Base-by-base conservation (phyloP, 2,329 filamentous ascomycete genomes). In the Alternaria conjuncta region DNA sequence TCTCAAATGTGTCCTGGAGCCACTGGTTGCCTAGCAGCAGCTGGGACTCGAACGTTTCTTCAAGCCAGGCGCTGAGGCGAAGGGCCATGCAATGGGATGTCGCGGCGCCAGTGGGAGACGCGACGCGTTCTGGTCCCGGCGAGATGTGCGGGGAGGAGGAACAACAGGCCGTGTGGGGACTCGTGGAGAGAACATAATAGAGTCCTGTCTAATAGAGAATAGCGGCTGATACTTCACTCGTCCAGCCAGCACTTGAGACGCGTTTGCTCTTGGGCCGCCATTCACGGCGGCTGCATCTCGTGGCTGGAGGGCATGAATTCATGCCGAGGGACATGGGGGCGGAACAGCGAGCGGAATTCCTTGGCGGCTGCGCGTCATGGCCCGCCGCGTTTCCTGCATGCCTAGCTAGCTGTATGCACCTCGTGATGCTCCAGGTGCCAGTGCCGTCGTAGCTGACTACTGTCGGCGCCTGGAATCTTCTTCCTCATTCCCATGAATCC, bases 21-120 rank as follows among this genome's bases (percentile, higher is more conserved):
- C 75, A 78, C 45, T 57, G 41, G 57, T 70, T 57, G 12, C 67
- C 73, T 12, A 75, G 63, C 6, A 62, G 62, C 20, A 78, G 62
- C 45, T 75, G 68, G 1, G 45, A 61, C 36, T 67, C 56, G 60
- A 76, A 54, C 1, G 65, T 60, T 11, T 73, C 62, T 46, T 71
- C 70, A 32, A 78, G 70, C 75, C 74, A 75, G 51, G 36, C 55
- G 18, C 45, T 28, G 55, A 68, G 66, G 65, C 55, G 51, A 57
- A 63, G 53, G 56, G 60, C 65, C 71, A 73, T 73, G 13, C 45
- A 64, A 25, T 30, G 41, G 11, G 25, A 41, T 41, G 23, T 30
- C 13, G 7, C 21, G 54, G 55, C 45, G 47, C 47, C 20, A 32
- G 57, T 13, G 57, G 57, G 55, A 61, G 64, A 65, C 66, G 66